Evolutionary conservation across 371 early-diverging fungal genomes (phyloP).

Genomic region (Apophysomyces variabilis): DNA sequence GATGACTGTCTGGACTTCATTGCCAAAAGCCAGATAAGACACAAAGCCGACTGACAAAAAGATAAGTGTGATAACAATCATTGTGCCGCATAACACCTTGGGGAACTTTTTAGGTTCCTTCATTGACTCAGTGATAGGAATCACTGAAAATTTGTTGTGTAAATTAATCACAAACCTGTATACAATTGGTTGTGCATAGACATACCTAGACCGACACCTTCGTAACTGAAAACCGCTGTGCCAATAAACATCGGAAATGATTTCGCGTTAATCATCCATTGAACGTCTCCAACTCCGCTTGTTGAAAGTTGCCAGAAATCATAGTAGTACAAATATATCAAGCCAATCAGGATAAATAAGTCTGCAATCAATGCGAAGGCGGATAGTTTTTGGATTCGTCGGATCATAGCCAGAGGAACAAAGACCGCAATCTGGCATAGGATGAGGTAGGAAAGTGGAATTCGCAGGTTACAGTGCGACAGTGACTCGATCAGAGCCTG

Average conservation of each 20-base stretch:
- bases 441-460: constrained; percentile 58
- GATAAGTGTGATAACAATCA: constrained; percentile 69
- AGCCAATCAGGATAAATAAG: constrained; percentile 80
- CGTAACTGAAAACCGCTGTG: constrained; percentile 89
- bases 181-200: too few species aligned
- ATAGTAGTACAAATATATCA: constrained; percentile 81
- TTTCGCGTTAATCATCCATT: constrained; percentile 57
- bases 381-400: constrained; percentile 82
- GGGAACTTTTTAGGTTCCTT: constrained; percentile 83
- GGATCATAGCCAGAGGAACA: constrained; percentile 83
- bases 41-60: constrained; percentile 77
- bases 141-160: constrained; percentile 31
- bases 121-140: constrained; percentile 79
- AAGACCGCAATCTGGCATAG: constrained; percentile 73
- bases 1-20: constrained; percentile 78
- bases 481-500: constrained; percentile 69
- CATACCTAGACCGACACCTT: constrained; percentile 80
- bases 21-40: constrained; percentile 84
- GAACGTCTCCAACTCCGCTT: constrained; percentile 59
- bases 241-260: constrained; percentile 84
- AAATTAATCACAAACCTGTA: neutral
- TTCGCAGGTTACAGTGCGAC: constrained; percentile 42
- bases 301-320: constrained; percentile 69
- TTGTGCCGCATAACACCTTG: constrained; percentile 69
- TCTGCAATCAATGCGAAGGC: constrained; percentile 84